Evolutionary conservation across 106 monocot genomes (phyloP).

Genomic region (Hemerocallis citrina): DNA sequence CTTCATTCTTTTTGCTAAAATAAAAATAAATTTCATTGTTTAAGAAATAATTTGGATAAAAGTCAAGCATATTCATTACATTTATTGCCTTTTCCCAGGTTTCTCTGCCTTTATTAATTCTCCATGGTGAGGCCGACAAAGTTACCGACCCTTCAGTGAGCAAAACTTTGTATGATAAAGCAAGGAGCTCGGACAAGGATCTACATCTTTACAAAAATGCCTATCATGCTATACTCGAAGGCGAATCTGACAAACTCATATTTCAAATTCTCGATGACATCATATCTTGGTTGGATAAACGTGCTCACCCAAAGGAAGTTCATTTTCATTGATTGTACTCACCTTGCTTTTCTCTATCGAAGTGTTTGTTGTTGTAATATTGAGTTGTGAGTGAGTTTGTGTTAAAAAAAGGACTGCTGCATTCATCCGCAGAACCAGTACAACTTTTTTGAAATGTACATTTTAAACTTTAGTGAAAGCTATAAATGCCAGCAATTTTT

Average conservation of each 20-base stretch:
- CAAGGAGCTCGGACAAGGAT: slow-evolving; percentile 66
- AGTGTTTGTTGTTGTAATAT: background rate
- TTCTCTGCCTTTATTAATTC: slow-evolving; percentile 75
- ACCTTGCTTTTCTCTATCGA: background rate
- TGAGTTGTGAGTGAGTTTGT: too few relatives aligned
- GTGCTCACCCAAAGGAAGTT: slow-evolving; percentile 6
- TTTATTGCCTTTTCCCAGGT: slow-evolving; percentile 52
- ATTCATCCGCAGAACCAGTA: too few relatives aligned
- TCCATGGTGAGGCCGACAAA: slow-evolving; percentile 73
- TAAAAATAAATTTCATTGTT: too few relatives aligned
- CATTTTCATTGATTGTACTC: background rate
- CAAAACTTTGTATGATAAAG: slow-evolving; percentile 75
- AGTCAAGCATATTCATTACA: too few relatives aligned
- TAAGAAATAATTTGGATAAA: too few relatives aligned
- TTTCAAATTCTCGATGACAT: slow-evolving; percentile 71
- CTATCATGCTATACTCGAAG: slow-evolving; percentile 80
- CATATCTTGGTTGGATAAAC: slow-evolving; percentile 59
- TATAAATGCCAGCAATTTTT: too few relatives aligned
- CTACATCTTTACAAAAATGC: slow-evolving; percentile 63
- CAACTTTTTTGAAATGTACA: too few relatives aligned
- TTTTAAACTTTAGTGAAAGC: too few relatives aligned
- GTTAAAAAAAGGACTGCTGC: too few relatives aligned
- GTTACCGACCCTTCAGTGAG: slow-evolving; percentile 84
- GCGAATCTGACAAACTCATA: slow-evolving; percentile 78
- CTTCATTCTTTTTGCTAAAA: too few relatives aligned